These are phyloP conservation scores for Phytophthora macrochlamydospora DNA, from an alignment of 352 stramenopile species.

Conservation along the genomic window DNA sequence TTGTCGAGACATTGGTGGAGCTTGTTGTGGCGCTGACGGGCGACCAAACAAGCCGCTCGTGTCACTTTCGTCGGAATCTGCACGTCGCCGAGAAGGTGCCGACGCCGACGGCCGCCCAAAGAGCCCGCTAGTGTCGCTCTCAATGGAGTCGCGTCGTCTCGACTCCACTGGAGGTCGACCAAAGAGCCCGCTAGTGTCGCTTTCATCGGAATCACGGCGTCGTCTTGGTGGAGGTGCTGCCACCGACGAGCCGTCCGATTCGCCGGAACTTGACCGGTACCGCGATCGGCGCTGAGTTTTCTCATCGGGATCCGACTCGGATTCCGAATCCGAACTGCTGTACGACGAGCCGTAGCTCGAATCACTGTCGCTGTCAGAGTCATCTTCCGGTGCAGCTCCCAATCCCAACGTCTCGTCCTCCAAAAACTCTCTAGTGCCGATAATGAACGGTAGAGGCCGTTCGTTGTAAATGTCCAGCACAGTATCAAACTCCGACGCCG, in stretches of 20 bases:
- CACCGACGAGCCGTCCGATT: constrained; percentile 42
- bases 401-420: constrained; percentile 86
- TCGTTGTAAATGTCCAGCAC: constrained; percentile 91
- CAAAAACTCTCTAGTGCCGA: constrained; percentile 85
- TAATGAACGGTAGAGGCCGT: constrained; percentile 86
- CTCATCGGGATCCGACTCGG: constrained; percentile 37
- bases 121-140: constrained; percentile 66
- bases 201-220: constrained; percentile 33
- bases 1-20: constrained; percentile 19
- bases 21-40: constrained; percentile 18
- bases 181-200: constrained; percentile 52
- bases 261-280: constrained; percentile 41
- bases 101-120: constrained; percentile 41
- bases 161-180: constrained; percentile 17
- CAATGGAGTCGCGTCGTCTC: constrained; percentile 43
- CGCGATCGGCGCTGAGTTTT: constrained; percentile 16
- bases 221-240: constrained; percentile 19
- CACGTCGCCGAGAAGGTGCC: constrained; percentile 27
- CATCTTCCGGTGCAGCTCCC: constrained; percentile 66
- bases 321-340: constrained; percentile 66
- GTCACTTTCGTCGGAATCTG: constrained; percentile 58
- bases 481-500: constrained; percentile 65
- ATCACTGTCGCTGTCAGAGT: constrained; percentile 56
- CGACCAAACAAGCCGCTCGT: constrained; percentile 65
- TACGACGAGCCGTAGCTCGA: constrained; percentile 62